phyloP scores from a whole-genome alignment of 2,329 filamentous ascomycete species.

The Ophidiomyces ophidiicola region DNA sequence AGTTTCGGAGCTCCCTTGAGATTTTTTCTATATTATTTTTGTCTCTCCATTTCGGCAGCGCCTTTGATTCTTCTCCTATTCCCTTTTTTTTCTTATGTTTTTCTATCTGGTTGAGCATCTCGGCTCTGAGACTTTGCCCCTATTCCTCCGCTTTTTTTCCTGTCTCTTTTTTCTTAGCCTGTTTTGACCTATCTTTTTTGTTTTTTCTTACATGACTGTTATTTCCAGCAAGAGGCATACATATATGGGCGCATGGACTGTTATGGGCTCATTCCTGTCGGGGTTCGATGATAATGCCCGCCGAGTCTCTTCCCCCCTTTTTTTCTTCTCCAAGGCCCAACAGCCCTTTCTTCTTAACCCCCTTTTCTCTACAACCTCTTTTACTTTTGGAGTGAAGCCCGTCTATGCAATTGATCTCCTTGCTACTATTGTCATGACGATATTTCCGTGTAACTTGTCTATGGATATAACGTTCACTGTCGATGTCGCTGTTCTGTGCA shows the following conservation, averaged over 20 bases:
- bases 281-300: slow-evolving; percentile 3
- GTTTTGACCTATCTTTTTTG: background rate
- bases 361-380: background rate
- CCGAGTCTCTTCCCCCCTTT: background rate
- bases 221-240: slow-evolving; percentile 5
- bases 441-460: background rate
- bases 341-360: background rate
- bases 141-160: too few species aligned
- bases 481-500: too few species aligned
- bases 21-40: too few species aligned
- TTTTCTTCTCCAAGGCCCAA: slow-evolving; percentile 1
- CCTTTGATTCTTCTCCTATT: too few species aligned
- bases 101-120: too few species aligned
- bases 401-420: background rate
- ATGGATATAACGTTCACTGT: background rate
- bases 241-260: slow-evolving; percentile 4
- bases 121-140: too few species aligned
- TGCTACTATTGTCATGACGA: slow-evolving; percentile 1
- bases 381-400: background rate
- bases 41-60: too few species aligned
- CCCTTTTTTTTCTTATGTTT: too few species aligned
- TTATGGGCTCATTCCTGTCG: background rate
- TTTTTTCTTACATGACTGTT: background rate
- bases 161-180: background rate
- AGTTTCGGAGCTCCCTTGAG: too few species aligned